Evolutionary conservation across 2,329 filamentous ascomycete genomes (phyloP), one percentile per base, ranked within the genome.

Genomic region (Pestalotiopsis sp.): DNA sequence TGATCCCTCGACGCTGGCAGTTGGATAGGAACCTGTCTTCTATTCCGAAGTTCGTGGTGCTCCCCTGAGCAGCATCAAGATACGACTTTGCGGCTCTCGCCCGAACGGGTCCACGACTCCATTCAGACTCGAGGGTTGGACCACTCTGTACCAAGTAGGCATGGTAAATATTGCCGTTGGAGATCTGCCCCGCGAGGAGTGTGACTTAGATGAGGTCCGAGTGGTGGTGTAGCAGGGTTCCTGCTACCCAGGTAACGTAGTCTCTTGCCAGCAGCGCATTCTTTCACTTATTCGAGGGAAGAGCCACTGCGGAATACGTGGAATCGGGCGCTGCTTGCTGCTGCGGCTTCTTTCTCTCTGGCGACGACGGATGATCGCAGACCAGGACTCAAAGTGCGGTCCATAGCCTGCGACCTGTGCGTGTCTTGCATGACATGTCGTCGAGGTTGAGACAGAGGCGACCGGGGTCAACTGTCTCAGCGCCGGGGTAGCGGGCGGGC

Each of bases 391-490:
- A 2, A 36, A 36, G 31, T 20, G 25, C n/a, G 20, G 31, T 62
- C n/a, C 25, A 11, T 52, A 52, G 45, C 45, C 45, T 52, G 45
- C 45, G 66, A n/a, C 23, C 20, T 59, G 12, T 25, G 66, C 52
- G 61, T 49, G 67, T 61, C 45, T 39, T 66, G 68, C 68, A 69
- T 66, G 64, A 69, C 57, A 59, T 36, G 68, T 64, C 31, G 62
- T 66, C 61, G 63, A 66, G 38, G 61, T 38, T 70, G 68, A 63
- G 68, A 70, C 68, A 64, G 39, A 52, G 14, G 20, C 20, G 58
- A 31, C 68, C 17, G 52, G 68, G 68, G 38, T 68, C 57, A 45
- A 25, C 27, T 66, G 68, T 70, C 68, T 68, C 68, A 70, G 68
- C 68, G 64, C 23, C 61, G 68, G 63, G 41, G 11, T 41, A 27